Conservation (phyloP, 1,284 basidiomycete species). For the Moesziomyces parantarcticus region DNA sequence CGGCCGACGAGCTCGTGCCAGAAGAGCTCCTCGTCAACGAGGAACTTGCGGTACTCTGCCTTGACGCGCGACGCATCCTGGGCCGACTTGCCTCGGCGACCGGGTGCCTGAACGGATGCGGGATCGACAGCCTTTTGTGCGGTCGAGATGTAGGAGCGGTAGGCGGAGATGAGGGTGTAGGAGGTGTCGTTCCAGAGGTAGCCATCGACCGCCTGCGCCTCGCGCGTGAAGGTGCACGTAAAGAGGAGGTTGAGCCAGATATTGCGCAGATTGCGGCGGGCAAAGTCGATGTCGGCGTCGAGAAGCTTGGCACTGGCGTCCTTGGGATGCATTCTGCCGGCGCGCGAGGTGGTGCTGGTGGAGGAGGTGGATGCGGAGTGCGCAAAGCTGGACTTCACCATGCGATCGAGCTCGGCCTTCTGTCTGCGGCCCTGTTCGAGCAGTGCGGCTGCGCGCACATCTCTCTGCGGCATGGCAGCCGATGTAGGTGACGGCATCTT, state of each 20-base stretch:
- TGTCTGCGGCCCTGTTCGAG: constrained; percentile 46
- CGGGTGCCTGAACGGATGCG: constrained; percentile 13
- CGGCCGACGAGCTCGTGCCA: constrained; percentile 60
- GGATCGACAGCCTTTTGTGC: constrained; percentile 49
- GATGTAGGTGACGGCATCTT: constrained; percentile 24
- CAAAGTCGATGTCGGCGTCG: constrained; percentile 51
- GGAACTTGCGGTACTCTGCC: constrained; percentile 54
- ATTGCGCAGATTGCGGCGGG: constrained; percentile 57
- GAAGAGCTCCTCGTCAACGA: constrained; percentile 55
- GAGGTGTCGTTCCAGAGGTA: constrained; percentile 64
- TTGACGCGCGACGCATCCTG: constrained; percentile 41
- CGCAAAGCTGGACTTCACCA: constrained; percentile 40
- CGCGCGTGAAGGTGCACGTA: constrained; percentile 55
- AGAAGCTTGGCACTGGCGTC: constrained; percentile 34
- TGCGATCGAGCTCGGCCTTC: constrained; percentile 47
- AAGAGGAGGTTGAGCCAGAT: constrained; percentile 64
- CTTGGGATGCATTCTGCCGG: constrained; percentile 29
- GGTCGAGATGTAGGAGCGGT: constrained; percentile 48
- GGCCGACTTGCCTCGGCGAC: constrained; percentile 33
- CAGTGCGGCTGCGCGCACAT: constrained; percentile 38
- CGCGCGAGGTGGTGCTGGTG: constrained; percentile 25
- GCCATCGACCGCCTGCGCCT: constrained; percentile 52
- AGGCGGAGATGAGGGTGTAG: constrained; percentile 55
- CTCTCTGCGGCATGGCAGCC: constrained; percentile 32
- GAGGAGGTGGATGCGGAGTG: constrained; percentile 20